Conservation (phyloP, 805 yeast species). For the Pichia ethanolica region DNA sequence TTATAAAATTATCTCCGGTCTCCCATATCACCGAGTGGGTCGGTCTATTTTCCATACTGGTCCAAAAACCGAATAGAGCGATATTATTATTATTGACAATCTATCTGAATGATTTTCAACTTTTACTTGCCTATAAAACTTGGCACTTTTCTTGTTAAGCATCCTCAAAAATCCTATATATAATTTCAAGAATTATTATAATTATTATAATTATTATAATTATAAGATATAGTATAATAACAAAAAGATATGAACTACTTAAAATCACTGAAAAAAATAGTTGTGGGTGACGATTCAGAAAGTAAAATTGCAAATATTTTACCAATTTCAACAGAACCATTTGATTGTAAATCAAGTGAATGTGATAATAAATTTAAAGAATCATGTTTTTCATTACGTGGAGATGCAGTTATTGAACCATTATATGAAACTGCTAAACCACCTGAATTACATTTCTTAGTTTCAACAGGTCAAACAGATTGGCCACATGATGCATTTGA, state of each 20-base stretch:
- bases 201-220: too few species aligned
- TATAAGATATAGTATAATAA: too few species aligned
- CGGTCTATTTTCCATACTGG: too few species aligned
- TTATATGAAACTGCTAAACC: slow-evolving; percentile 70
- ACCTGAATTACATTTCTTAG: slow-evolving; percentile 62
- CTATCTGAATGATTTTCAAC: too few species aligned
- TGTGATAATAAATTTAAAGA: slow-evolving; percentile 33
- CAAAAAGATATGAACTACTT: slow-evolving; percentile 15
- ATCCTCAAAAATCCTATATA: too few species aligned
- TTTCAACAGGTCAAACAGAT: slow-evolving; percentile 78
- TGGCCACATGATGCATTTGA: slow-evolving; percentile 73
- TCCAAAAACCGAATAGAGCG: too few species aligned
- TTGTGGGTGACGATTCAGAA: slow-evolving; percentile 12
- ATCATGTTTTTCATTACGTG: slow-evolving; percentile 33
- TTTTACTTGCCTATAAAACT: too few species aligned
- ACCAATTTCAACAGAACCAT: slow-evolving; percentile 40
- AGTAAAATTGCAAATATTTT: slow-evolving; percentile 30
- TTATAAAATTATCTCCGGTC: too few species aligned
- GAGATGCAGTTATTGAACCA: slow-evolving; percentile 22
- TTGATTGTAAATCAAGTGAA: slow-evolving; percentile 41
- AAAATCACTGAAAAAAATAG: slow-evolving; percentile 13
- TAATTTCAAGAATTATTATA: too few species aligned
- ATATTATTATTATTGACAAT: too few species aligned
- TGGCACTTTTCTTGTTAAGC: too few species aligned
- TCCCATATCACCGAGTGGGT: too few species aligned